A percentile compares a stretch with the other conserved stretches of the same genome.
phyloP scores from a whole-genome alignment of 2,329 filamentous ascomycete species.

The Clonostachys sp. region DNA sequence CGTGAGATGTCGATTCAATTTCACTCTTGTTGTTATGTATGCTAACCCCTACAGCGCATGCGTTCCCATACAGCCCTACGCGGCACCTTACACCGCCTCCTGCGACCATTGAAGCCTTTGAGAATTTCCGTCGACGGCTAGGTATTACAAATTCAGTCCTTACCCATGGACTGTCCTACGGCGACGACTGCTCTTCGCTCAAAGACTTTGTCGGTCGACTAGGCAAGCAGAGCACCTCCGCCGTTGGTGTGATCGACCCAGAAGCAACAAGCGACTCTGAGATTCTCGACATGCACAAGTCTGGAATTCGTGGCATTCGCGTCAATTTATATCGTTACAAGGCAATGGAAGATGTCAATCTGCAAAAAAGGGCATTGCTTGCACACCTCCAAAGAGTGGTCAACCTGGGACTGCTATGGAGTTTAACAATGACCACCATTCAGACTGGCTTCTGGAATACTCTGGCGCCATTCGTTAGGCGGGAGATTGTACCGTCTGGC shows the following conservation, averaged over 20 bases:
- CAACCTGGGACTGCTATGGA: not conserved
- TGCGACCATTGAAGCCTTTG: not conserved
- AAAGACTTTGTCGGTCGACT: conserved; percentile 20
- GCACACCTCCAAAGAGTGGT: conserved; percentile 15
- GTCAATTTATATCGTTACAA: conserved; percentile 27
- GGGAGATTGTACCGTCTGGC: not conserved
- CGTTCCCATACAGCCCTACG: not conserved
- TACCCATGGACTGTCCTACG: conserved; percentile 27
- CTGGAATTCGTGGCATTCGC: conserved; percentile 24
- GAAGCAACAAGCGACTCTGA: not conserved
- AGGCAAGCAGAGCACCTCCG: conserved; percentile 10
- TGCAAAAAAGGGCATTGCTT: conserved; percentile 20
- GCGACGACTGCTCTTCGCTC: conserved; percentile 24
- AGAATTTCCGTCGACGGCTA: conserved; percentile 6
- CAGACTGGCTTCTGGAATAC: not conserved
- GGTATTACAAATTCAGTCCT: conserved; percentile 25
- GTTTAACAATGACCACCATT: not conserved
- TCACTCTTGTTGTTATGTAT: not conserved
- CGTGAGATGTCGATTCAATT: conserved; percentile 12
- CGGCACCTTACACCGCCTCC: not conserved
- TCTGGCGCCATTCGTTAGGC: not conserved
- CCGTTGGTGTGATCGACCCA: not conserved
- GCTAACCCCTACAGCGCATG: not conserved
- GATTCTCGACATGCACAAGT: not conserved
- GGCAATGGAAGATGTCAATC: conserved; percentile 26